Evolutionary conservation across 2,329 filamentous ascomycete species (phyloP).

Genomic region (Diplodia scrobiculata): DNA sequence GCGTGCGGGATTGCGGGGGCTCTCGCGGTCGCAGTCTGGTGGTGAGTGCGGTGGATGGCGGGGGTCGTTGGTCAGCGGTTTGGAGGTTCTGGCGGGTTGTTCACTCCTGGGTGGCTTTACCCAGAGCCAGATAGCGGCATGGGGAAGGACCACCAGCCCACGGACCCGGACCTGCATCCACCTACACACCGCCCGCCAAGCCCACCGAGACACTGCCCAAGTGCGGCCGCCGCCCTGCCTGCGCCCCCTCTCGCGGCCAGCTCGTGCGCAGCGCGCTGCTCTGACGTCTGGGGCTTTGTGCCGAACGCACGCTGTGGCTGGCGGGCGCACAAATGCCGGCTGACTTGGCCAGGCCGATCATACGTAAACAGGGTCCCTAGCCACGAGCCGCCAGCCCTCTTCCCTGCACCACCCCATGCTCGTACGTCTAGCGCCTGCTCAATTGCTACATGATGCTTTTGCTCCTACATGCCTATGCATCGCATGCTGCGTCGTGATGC

Average conservation of each 20-base stretch:
- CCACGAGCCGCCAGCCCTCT: slow-evolving; percentile 6
- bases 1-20: slow-evolving; percentile 2
- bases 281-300: background rate
- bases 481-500: background rate
- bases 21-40: background rate
- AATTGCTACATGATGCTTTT: background rate
- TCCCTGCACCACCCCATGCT: slow-evolving; percentile 6
- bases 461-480: background rate
- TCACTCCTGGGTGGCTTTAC: slow-evolving; percentile 29
- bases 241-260: background rate
- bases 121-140: slow-evolving; percentile 26
- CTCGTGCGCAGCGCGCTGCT: background rate
- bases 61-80: background rate
- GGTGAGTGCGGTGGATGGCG: slow-evolving; percentile 5
- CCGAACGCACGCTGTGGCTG: slow-evolving; percentile 1
- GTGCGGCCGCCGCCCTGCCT: slow-evolving; percentile 1
- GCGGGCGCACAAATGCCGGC: slow-evolving; percentile 1
- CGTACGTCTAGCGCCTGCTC: slow-evolving; percentile 1
- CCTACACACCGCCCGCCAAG: slow-evolving; percentile 24
- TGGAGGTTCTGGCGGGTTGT: slow-evolving; percentile 13
- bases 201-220: slow-evolving; percentile 15
- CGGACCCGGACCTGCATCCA: slow-evolving; percentile 23
- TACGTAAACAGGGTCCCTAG: slow-evolving; percentile 11
- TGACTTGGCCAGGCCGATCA: background rate
- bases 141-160: slow-evolving; percentile 23